These are phyloP conservation scores for Rhodocollybia butyracea DNA, from an alignment of 768 basidiomycete species.

Conservation along the genomic window DNA sequence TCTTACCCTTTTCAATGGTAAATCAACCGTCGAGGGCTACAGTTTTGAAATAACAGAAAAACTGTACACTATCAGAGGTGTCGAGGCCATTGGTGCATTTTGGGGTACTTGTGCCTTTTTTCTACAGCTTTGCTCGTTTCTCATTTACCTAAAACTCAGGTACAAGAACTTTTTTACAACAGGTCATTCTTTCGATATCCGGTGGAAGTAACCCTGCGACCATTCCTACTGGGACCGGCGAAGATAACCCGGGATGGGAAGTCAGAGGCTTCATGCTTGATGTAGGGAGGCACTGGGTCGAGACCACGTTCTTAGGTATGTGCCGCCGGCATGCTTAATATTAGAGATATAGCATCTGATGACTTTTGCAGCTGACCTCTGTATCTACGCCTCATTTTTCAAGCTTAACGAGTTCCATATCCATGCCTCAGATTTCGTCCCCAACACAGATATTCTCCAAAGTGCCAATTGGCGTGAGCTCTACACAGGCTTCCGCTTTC, in stretches of 20 bases:
- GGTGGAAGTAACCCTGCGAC: constrained; percentile 11
- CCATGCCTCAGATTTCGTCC: constrained; percentile 36
- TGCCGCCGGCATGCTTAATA: not conserved
- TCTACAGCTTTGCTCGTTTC: too few relatives aligned
- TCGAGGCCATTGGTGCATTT: constrained; percentile 35
- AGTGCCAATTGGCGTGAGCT: constrained; percentile 36
- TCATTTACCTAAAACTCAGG: not conserved
- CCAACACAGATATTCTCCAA: constrained; percentile 6
- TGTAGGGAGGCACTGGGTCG: constrained; percentile 43
- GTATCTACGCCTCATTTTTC: constrained; percentile 42
- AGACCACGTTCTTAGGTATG: constrained; percentile 33
- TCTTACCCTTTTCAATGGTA: constrained; percentile 33
- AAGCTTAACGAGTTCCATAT: constrained; percentile 42
- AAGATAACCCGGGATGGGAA: constrained; percentile 41
- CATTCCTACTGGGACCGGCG: constrained; percentile 30
- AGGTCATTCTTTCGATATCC: constrained; percentile 26
- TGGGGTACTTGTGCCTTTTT: constrained; percentile 27
- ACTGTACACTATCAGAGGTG: constrained; percentile 29
- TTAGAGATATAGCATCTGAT: not conserved
- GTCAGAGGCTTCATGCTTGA: constrained; percentile 45
- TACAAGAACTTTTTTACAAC: constrained; percentile 39
- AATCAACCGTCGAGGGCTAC: constrained; percentile 35
- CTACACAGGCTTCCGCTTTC: constrained; percentile 40
- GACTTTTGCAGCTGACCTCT: constrained; percentile 31
- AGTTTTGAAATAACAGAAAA: constrained; percentile 27